Conservation (phyloP, 192 early-diverging fungal genomes). For the Mortierella hygrophila region DNA sequence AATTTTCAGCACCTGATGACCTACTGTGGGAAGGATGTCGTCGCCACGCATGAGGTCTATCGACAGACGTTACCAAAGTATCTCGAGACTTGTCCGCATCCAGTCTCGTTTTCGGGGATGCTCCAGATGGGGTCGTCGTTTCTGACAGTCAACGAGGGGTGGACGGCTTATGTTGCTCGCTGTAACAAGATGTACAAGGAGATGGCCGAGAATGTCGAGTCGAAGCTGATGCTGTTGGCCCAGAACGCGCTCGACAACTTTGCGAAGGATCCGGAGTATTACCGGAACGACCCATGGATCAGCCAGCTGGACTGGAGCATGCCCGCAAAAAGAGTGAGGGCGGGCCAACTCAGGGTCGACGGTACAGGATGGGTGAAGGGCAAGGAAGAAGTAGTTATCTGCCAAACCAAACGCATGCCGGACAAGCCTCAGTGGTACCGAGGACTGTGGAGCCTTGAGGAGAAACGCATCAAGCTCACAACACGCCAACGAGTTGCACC, state of each 20-base stretch:
- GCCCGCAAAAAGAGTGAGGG: constrained; percentile 46
- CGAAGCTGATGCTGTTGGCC: constrained; percentile 62
- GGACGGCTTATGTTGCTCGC: constrained; percentile 77
- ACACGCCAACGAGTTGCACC: constrained; percentile 82
- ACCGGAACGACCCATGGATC: constrained; percentile 83
- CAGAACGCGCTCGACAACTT: constrained; percentile 55
- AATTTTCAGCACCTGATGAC: constrained; percentile 76
- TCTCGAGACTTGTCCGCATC: constrained; percentile 89
- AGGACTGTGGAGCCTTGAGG: constrained; percentile 77
- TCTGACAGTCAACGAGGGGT: constrained; percentile 83
- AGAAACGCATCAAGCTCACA: constrained; percentile 72
- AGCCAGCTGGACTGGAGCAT: constrained; percentile 82
- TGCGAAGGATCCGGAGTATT: constrained; percentile 32
- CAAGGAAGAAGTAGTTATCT: no score
- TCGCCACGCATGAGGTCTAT: constrained; percentile 81
- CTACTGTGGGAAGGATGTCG: constrained; percentile 94
- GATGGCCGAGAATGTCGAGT: constrained; percentile 62
- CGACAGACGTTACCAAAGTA: constrained; percentile 77
- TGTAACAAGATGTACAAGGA: constrained; percentile 69
- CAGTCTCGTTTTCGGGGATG: constrained; percentile 93
- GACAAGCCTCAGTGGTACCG: constrained; percentile 87
- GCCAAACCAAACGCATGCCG: constrained; percentile 58
- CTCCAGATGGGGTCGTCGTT: constrained; percentile 89
- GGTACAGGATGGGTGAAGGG: constrained; percentile 44
- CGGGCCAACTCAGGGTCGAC: constrained; percentile 50